Base-by-base conservation (phyloP, 768 basidiomycete genomes). In the Phylloporus arenicola region DNA sequence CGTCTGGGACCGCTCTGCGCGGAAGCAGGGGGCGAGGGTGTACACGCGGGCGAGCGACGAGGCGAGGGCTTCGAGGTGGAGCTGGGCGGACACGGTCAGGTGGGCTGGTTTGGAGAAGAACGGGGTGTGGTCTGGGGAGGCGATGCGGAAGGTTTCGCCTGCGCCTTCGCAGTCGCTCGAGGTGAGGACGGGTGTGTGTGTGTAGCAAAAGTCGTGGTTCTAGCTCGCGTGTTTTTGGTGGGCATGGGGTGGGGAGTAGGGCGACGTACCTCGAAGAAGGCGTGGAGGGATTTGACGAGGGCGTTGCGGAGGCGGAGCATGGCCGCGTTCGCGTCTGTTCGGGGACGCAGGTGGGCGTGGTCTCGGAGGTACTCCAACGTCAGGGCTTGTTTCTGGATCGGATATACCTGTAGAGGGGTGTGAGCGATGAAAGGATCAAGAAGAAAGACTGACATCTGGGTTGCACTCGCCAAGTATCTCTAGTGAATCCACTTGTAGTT, bases 131-230 rank as follows among this genome's bases (percentile, higher is more conserved):
- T 60, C 62, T 16, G 57, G 10, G 11, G 60, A 48, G n/a, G 63
- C 72, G 27, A 95, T 73, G 6, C 79, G 77, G 67, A 98, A 98
- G 2, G 88, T 81, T 68, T 98, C 94, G 17, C 96, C 95, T 7
- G 88, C 94, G 12, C 94, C 96, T 74, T 99, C 96, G 47, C 93
- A 93, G 65, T 99, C 96, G 58, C 83, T 92, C 14, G 82, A 81
- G 0, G 95, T 97, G 20, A 97, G 69, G 41, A 98, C 78, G 1
- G 96, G 96, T 0, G 93, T 88, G 60, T 96, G 84, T 13, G 79
- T 78, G 61, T 87, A 81, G 33, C 73, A 68, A 65, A 96, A 98
- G 10, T 81, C 89, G 65, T 88, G 79, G n/a, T 68, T 68, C 89
- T 95, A 64, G 16, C 25, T 20, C 30, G 30, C 42, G 29, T 34